phyloP scores from a whole-genome alignment of 2,329 filamentous ascomycete species.

The Cytospora schulzeri region DNA sequence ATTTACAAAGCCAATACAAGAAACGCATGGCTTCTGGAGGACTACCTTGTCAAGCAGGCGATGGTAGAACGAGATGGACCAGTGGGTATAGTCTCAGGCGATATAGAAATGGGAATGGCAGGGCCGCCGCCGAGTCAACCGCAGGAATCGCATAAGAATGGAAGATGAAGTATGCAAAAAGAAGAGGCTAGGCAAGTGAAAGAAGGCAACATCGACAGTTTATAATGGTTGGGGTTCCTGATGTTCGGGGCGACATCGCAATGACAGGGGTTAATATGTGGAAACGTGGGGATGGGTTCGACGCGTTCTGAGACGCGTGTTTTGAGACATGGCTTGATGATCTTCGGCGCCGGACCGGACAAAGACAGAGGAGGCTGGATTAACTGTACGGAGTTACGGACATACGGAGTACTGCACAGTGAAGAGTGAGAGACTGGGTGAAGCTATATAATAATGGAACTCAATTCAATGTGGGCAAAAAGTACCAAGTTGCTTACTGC shows the following conservation, averaged over 20 bases:
- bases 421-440: not conserved
- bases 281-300: not conserved
- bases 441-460: no score
- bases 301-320: conserved; percentile 18
- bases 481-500: not conserved
- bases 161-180: not conserved
- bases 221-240: not conserved
- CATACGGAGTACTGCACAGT: not conserved
- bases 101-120: not conserved
- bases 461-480: not conserved
- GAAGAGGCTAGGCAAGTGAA: not conserved
- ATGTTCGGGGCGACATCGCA: conserved; percentile 15
- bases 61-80: conserved; percentile 46
- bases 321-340: conserved; percentile 16
- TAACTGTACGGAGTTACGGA: conserved; percentile 1
- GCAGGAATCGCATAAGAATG: not conserved
- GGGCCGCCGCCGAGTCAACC: not conserved
- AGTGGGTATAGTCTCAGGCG: conserved; percentile 14
- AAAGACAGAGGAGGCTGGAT: not conserved
- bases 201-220: not conserved
- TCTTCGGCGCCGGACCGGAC: conserved; percentile 17
- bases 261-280: conserved; percentile 3
- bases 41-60: conserved; percentile 69
- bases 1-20: conserved; percentile 74
- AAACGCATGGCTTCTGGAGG: conserved; percentile 71